These are phyloP conservation scores for Scutellaria galericulata DNA, from an alignment of 257 asterid genomes.

Conservation along the genomic window DNA sequence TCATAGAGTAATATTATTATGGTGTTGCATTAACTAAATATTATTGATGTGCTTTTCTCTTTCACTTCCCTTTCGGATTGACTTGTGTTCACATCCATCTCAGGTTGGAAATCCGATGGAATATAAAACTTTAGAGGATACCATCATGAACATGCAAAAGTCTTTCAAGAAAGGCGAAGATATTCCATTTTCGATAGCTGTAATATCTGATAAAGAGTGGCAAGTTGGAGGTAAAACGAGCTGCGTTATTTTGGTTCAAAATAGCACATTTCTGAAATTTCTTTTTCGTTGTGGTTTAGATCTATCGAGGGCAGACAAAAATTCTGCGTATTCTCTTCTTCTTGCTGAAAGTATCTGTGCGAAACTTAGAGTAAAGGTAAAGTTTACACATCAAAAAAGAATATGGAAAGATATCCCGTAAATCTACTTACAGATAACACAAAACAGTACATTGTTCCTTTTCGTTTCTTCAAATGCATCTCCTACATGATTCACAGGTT, in stretches of 20 bases:
- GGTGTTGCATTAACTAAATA: constrained; percentile 12
- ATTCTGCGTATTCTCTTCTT: constrained; percentile 87
- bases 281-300: constrained; percentile 49
- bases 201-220: constrained; percentile 90
- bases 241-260: constrained; percentile 10
- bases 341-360: constrained; percentile 91
- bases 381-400: background rate
- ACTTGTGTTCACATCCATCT: constrained; percentile 31
- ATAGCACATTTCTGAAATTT: constrained; percentile 27
- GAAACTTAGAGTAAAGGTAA: constrained; percentile 82
- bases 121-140: constrained; percentile 70
- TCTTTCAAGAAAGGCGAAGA: constrained; percentile 60
- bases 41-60: constrained; percentile 12
- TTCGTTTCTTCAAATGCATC: constrained; percentile 5
- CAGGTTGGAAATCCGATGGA: constrained; percentile 98
- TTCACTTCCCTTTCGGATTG: constrained; percentile 16
- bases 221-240: constrained; percentile 76
- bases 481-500: constrained; percentile 53
- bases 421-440: background rate
- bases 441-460: background rate
- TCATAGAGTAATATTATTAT: constrained; percentile 63
- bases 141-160: constrained; percentile 61
- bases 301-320: constrained; percentile 86
- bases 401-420: background rate
- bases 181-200: constrained; percentile 81